phyloP scores from a whole-genome alignment of 179 eudicot species.

The Spinacia oleracea region DNA sequence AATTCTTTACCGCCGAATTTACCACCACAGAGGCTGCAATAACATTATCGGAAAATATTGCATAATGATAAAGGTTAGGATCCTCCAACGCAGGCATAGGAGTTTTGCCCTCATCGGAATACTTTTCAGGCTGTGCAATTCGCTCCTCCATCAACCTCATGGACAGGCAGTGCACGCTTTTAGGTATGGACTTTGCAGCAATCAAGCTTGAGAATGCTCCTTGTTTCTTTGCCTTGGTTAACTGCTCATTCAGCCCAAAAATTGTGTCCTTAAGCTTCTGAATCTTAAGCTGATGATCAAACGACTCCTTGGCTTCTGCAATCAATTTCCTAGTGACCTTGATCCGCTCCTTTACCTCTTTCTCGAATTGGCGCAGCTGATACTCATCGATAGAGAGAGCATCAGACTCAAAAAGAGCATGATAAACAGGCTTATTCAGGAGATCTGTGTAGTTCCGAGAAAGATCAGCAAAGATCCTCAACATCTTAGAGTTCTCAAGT shows the following conservation, averaged over 20 bases:
- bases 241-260: slow-evolving; percentile 72
- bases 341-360: slow-evolving; percentile 88
- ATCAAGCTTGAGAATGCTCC: slow-evolving; percentile 92
- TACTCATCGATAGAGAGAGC: slow-evolving; percentile 58
- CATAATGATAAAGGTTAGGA: slow-evolving; percentile 82
- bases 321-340: slow-evolving; percentile 78
- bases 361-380: slow-evolving; percentile 68
- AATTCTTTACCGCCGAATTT: slow-evolving; percentile 81
- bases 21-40: slow-evolving; percentile 94
- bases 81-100: slow-evolving; percentile 72
- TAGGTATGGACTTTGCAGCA: slow-evolving; percentile 94
- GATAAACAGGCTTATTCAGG: slow-evolving; percentile 48
- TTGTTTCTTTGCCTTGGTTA: slow-evolving; percentile 85
- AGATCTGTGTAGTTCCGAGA: slow-evolving; percentile 71
- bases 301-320: slow-evolving; percentile 83
- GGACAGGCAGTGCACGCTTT: slow-evolving; percentile 81
- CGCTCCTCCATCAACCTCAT: slow-evolving; percentile 95
- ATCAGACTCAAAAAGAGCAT: slow-evolving; percentile 50
- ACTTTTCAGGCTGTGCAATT: slow-evolving; percentile 69
- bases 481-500: slow-evolving; percentile 86
- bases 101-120: slow-evolving; percentile 67
- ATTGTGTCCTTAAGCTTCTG: slow-evolving; percentile 91
- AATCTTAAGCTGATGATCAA: slow-evolving; percentile 87
- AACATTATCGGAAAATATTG: slow-evolving; percentile 85
- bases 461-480: slow-evolving; percentile 70